phyloP scores from a whole-genome alignment of 805 yeast genomes.

The Candida tallmaniae region DNA sequence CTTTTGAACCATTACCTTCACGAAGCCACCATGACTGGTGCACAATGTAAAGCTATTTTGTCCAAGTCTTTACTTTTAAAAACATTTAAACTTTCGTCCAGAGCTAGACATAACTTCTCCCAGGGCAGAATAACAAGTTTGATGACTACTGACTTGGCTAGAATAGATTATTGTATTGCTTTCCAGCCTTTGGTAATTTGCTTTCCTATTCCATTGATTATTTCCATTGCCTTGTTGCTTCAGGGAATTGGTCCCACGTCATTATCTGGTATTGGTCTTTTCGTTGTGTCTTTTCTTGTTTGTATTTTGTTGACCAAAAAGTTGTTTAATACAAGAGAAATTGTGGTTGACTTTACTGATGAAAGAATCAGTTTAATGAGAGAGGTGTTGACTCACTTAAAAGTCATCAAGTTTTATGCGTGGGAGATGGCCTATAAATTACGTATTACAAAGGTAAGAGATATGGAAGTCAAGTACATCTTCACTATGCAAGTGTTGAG shows the following conservation, averaged over 20 bases:
- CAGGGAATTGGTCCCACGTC: slow-evolving; percentile 36
- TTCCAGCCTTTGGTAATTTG: slow-evolving; percentile 39
- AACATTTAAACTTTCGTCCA: slow-evolving; percentile 33
- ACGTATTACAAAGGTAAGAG: slow-evolving; percentile 32
- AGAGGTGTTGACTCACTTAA: slow-evolving; percentile 37
- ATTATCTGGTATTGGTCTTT: slow-evolving; percentile 39
- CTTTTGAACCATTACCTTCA: slow-evolving; percentile 40
- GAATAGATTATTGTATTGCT: slow-evolving; percentile 42
- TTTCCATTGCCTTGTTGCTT: slow-evolving; percentile 33
- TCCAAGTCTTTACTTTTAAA: slow-evolving; percentile 37
- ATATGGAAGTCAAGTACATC: slow-evolving; percentile 35
- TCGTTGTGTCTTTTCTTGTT: slow-evolving; percentile 28
- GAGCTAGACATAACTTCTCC: slow-evolving; percentile 30
- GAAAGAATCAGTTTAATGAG: slow-evolving; percentile 39
- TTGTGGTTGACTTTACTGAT: slow-evolving; percentile 36
- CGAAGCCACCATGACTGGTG: slow-evolving; percentile 40
- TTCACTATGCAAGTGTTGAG: slow-evolving; percentile 40
- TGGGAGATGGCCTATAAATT: slow-evolving; percentile 43
- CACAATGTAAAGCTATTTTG: slow-evolving; percentile 34
- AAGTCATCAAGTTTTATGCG: slow-evolving; percentile 42
- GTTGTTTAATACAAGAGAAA: slow-evolving; percentile 32
- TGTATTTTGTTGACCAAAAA: slow-evolving; percentile 33
- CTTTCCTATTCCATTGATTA: slow-evolving; percentile 40
- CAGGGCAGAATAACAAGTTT: slow-evolving; percentile 38
- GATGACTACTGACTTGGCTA: slow-evolving; percentile 39